Evolutionary conservation across 2,329 filamentous ascomycete species (phyloP), one percentile per base, ranked within the genome.

Genomic region (Plenodomus lindquistii): DNA sequence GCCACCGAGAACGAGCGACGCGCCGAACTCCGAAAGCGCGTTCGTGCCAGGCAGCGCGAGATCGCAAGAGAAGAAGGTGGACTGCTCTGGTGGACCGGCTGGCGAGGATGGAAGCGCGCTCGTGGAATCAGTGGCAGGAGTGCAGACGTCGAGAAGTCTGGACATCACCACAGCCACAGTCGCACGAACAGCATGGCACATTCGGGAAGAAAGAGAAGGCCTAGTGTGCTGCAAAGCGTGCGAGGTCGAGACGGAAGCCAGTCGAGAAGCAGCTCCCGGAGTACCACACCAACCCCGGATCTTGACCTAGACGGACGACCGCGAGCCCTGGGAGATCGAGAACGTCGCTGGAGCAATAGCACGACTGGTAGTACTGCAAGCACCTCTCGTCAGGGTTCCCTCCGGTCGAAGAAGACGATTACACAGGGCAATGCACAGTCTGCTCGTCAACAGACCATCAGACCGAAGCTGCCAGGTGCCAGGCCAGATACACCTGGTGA

Each of bases 1-100:
- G 93, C 97, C 62, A 86, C 86, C 52, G 94, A 99, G 72, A 99
- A 99, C 67, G 91, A 96, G 71, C 86, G 93, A 2, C 85, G 94
- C 11, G 83, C 87, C 2, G 76, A 88, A 48, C 77, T 97, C 19
- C 82, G 90, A 18, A 75, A 80, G 37, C 88, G 88, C 66, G 77
- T 96, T 41, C 83, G 85, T 54, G 81, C 85, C 42, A 81, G 83
- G 24, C 86, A 92, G 60, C 80, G 81, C 16, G 84, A 87, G 52
- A 75, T 89, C 34, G 85, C 87, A 11, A 85, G 83, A 63, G 78
- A 85, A 62, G 79, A 86, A 52, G 85, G 87, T 43, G 83, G 87
- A 18, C 89, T 86, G 85, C 77, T 95, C 29, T 95, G 91, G 91
- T 95, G 92, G 88, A 83, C 90, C 1, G 88, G 89, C 0, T 90